Percentiles rank a stretch among this genome's conserved stretches.
Evolutionary conservation across 768 basidiomycete genomes (phyloP).

Genomic region (Boletus rubroflammeus): DNA sequence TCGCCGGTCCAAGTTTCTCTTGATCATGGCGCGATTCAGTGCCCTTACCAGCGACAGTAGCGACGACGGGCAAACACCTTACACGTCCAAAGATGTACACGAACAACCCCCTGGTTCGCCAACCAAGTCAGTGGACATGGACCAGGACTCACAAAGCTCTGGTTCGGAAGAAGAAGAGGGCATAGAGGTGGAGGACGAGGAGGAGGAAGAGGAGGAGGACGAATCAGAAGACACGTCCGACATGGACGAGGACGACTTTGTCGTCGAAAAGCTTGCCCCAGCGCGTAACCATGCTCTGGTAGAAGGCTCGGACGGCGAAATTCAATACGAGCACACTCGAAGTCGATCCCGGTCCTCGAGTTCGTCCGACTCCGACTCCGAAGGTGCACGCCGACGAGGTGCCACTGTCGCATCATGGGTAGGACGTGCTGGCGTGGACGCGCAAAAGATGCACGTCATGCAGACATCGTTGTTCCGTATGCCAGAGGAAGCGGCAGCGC

Average conservation of each 20-base stretch:
- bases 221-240: constrained; percentile 41
- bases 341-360: constrained; percentile 35
- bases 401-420: constrained; percentile 67
- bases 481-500: constrained; percentile 67
- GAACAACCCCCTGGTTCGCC: constrained; percentile 13
- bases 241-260: constrained; percentile 51
- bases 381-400: constrained; percentile 27
- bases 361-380: constrained; percentile 22
- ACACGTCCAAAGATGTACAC: constrained; percentile 27
- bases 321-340: constrained; percentile 41
- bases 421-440: constrained; percentile 70
- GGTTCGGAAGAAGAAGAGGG: constrained; percentile 27
- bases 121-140: constrained; percentile 28
- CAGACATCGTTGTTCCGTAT: constrained; percentile 81
- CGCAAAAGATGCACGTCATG: constrained; percentile 91
- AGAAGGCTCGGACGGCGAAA: constrained; percentile 54
- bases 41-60: constrained; percentile 57
- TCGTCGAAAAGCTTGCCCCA: constrained; percentile 23
- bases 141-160: constrained; percentile 29
- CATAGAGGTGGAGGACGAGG: constrained; percentile 33
- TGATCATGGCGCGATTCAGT: constrained; percentile 63
- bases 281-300: constrained; percentile 45
- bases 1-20: constrained; percentile 6
- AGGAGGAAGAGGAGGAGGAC: constrained; percentile 34
- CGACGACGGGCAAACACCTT: constrained; percentile 46